Conservation (phyloP, 1,284 basidiomycete genomes). For the Uromyces viciae-fabae region DNA sequence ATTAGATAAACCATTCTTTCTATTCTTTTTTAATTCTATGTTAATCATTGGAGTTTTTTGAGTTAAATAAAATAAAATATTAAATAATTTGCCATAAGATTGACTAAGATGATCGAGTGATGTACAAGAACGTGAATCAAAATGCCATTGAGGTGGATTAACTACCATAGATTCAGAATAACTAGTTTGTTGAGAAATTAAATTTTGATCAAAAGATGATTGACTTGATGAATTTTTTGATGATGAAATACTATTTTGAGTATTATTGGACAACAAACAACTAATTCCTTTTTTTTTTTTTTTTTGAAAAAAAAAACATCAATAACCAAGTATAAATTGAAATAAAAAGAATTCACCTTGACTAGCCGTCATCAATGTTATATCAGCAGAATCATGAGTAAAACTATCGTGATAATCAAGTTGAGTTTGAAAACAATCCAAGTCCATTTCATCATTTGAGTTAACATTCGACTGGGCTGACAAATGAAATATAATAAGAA, state of each 20-base stretch:
- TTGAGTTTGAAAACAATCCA: slow-evolving; percentile 29
- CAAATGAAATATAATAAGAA: not conserved
- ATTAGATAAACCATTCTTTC: slow-evolving; percentile 1
- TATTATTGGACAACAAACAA: not conserved
- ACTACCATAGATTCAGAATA: slow-evolving; percentile 29
- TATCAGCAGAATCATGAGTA: not conserved
- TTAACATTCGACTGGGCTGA: not conserved
- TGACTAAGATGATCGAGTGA: not conserved
- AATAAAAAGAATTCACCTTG: not conserved
- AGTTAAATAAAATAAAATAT: slow-evolving; percentile 17
- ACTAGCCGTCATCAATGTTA: not conserved
- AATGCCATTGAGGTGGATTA: slow-evolving; percentile 39
- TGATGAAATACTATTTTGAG: not conserved
- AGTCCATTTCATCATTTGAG: slow-evolving; percentile 19
- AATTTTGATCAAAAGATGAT: no score
- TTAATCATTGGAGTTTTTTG: slow-evolving; percentile 1
- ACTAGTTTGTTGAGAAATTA: not conserved
- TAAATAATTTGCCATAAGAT: not conserved
- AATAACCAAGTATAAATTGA: not conserved
- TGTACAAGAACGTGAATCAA: slow-evolving; percentile 27
- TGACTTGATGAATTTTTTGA: not conserved
- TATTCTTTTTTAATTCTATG: slow-evolving; percentile 26
- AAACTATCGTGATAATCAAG: slow-evolving; percentile 21
- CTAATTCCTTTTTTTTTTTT: not conserved
- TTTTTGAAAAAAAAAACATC: not conserved